Evolutionary conservation across 2,329 filamentous ascomycete species (phyloP).

Genomic region (Aureobasidium sp.): DNA sequence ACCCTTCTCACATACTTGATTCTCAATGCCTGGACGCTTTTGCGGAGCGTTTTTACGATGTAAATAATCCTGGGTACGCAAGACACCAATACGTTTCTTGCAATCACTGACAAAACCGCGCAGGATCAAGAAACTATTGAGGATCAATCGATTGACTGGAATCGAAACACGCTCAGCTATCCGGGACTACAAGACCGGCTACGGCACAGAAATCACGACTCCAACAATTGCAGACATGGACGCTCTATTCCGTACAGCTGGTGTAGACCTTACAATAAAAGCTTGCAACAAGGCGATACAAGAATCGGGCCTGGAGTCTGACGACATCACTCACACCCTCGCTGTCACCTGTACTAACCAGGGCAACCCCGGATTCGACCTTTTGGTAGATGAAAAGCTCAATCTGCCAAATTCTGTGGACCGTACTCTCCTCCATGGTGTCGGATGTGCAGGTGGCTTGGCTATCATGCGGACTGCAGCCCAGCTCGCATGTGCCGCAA

Average conservation of each 20-base stretch:
- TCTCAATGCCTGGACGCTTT: background rate
- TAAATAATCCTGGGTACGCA: background rate
- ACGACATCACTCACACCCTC: slow-evolving; percentile 33
- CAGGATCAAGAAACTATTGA: background rate
- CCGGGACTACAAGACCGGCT: background rate
- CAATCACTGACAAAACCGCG: background rate
- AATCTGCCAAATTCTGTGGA: slow-evolving; percentile 27
- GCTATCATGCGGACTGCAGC: slow-evolving; percentile 41
- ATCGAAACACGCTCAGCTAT: background rate
- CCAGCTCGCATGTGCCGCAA: slow-evolving; percentile 58
- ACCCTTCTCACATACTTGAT: background rate
- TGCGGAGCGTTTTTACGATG: background rate
- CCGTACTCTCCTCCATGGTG: slow-evolving; percentile 31
- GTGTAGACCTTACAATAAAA: background rate
- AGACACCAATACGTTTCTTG: background rate
- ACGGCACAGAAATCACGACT: background rate
- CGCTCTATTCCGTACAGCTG: background rate
- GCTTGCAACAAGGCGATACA: background rate
- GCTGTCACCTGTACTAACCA: slow-evolving; percentile 34
- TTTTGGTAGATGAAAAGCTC: slow-evolving; percentile 31
- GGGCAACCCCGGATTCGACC: slow-evolving; percentile 34
- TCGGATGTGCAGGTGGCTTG: slow-evolving; percentile 35
- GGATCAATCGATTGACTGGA: background rate
- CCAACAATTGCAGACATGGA: background rate
- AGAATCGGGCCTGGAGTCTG: background rate